phyloP scores from a whole-genome alignment of 2,329 filamentous ascomycete species.

The Aspergillus clavatus region DNA sequence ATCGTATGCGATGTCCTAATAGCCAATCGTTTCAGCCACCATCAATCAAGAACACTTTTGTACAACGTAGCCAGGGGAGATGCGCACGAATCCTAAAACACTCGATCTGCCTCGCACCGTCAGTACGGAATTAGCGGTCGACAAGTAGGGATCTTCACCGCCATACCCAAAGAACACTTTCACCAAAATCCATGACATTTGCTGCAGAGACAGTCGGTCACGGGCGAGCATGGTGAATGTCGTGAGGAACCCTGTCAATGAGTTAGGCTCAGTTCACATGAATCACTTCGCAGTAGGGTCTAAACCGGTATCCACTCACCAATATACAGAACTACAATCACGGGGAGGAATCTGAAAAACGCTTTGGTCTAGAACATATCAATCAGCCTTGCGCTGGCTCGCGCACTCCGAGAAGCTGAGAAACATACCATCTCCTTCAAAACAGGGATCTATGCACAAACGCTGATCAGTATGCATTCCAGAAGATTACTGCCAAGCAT shows the following conservation, averaged over 20 bases:
- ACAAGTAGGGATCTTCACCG: constrained; percentile 20
- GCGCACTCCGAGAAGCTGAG: constrained; percentile 1
- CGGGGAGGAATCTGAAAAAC: constrained; percentile 74
- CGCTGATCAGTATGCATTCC: constrained; percentile 14
- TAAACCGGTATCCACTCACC: constrained; percentile 40
- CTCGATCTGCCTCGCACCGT: constrained; percentile 41
- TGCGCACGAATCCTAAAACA: constrained; percentile 56
- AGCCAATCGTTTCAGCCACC: constrained; percentile 41
- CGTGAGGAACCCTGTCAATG: constrained; percentile 66
- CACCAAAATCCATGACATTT: constrained; percentile 58
- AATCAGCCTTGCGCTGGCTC: constrained; percentile 24
- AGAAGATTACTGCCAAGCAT: constrained; percentile 2
- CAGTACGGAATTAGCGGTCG: constrained; percentile 24
- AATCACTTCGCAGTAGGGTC: constrained; percentile 1
- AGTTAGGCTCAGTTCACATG: constrained; percentile 7
- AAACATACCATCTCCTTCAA: constrained; percentile 75
- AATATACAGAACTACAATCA: constrained; percentile 76
- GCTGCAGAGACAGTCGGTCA: constrained; percentile 49
- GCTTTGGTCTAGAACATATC: constrained; percentile 60
- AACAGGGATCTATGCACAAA: constrained; percentile 63
- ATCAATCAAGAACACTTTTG: constrained; percentile 22
- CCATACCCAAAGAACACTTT: constrained; percentile 58
- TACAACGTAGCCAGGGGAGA: constrained; percentile 9
- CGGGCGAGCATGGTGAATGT: constrained; percentile 62
- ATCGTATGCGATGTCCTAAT: constrained; percentile 35